Base-by-base conservation (phyloP, 495 filamentous ascomycete species). In the Viridothelium virens region DNA sequence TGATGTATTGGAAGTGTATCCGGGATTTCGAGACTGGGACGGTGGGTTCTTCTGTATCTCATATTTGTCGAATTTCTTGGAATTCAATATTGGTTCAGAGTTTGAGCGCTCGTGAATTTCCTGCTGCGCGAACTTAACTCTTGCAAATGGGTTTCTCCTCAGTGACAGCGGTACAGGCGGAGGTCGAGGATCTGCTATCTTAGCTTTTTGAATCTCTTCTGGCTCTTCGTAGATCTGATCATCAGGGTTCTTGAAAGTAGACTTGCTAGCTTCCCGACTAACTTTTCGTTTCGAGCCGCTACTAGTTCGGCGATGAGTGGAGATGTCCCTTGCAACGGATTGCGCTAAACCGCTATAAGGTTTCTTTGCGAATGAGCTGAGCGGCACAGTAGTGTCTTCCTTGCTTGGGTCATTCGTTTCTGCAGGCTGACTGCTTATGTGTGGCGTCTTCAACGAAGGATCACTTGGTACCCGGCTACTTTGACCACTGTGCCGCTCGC, bases 181-280 rank as follows among this genome's bases (percentile, higher is more conserved):
- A 18, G 69, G 64, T 31, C 38, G 31, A 18, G 67, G 67, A 25
- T 18, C 38, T 48, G n/a, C 62, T 37, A 63, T 25, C 47, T 73
- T 67, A 34, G 67, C 68, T 39, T 74, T 67, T 56, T 69, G 71
- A n/a, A 62, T 64, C 56, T 80, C 77, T 63, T 87, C 83, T 2
- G 89, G 87, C 68, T 96, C 92, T 75, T 96, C 91, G 78, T 90
- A 96, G 62, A 96, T 96, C 69, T 92, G 86, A 67, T 95, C 91
- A 38, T 88, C 84, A 3, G 89, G 84, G 78, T 74, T 81, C 79
- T 70, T 83, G 70, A 75, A 80, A n/a, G 75, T 53, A 47, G 69
- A 74, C 76, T 62, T 74, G 53, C 6, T 18, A 14, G 53, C 14
- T 70, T 84, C 83, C 39, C 81, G 84, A 71, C 83, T 87, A 66